phyloP scores from a whole-genome alignment of 345 rosid genomes.

The Firmiana major region DNA sequence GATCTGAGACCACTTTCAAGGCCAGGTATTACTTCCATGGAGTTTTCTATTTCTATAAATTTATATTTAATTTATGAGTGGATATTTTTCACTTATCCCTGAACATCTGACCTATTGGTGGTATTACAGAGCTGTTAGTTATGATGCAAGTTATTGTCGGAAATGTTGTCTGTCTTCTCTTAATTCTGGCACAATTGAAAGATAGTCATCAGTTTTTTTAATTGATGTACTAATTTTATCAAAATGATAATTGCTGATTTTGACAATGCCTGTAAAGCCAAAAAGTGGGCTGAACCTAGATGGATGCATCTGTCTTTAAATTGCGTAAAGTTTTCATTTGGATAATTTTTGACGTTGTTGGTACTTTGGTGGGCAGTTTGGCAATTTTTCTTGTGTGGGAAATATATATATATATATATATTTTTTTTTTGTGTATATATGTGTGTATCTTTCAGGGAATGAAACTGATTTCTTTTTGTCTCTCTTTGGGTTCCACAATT shows the following conservation, averaged over 20 bases:
- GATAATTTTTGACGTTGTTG: neutral
- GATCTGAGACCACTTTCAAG: constrained; percentile 48
- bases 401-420: too few relatives aligned
- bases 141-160: neutral
- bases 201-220: neutral
- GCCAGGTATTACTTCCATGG: constrained; percentile 51
- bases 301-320: neutral
- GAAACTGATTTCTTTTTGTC: neutral
- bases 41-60: neutral
- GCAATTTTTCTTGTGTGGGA: neutral
- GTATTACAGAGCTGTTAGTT: neutral
- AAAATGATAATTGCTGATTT: neutral
- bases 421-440: neutral
- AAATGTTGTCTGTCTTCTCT: neutral
- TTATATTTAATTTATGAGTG: neutral
- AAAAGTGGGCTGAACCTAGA: neutral
- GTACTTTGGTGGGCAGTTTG: neutral
- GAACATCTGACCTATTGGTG: neutral
- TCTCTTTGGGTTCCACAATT: neutral
- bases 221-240: neutral
- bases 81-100: neutral
- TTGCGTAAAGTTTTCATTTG: neutral
- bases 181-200: neutral
- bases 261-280: neutral
- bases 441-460: neutral